These are phyloP conservation scores for Ilex asprella DNA, from an alignment of 257 asterid genomes.

Conservation along the genomic window DNA sequence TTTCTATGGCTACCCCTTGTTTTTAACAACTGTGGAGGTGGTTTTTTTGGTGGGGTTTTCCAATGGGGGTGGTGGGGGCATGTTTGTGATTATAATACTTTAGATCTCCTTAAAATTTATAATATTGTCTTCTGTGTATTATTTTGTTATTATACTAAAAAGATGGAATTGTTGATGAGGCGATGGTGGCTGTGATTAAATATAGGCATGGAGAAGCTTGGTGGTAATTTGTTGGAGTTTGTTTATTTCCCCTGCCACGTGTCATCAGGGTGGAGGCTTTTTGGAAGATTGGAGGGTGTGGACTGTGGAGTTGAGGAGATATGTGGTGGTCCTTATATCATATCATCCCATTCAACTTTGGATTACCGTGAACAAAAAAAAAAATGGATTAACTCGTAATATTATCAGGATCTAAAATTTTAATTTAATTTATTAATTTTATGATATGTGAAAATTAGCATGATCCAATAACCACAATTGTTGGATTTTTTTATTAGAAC, in stretches of 20 bases:
- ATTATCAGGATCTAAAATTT: no score
- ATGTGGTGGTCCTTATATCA: background rate
- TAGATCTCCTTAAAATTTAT: background rate
- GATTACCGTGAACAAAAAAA: no score
- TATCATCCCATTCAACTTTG: no score
- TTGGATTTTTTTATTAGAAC: no score
- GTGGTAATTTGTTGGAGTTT: conserved; percentile 32
- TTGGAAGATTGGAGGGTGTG: conserved; percentile 19
- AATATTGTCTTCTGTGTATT: no score
- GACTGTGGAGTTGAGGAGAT: conserved; percentile 14
- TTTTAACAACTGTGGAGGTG: background rate
- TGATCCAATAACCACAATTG: no score
- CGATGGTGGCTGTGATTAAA: conserved; percentile 37
- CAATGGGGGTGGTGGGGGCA: background rate
- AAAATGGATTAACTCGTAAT: no score
- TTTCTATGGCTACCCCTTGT: conserved; percentile 14
- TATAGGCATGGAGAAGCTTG: conserved; percentile 37
- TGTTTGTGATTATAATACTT: conserved; percentile 1
- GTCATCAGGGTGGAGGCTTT: conserved; percentile 25
- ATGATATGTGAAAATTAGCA: no score
- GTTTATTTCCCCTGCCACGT: conserved; percentile 35
- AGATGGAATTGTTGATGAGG: conserved; percentile 26
- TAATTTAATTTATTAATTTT: no score
- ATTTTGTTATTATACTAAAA: background rate
- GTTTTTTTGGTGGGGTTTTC: conserved; percentile 16